Evolutionary conservation across 2,329 filamentous ascomycete genomes (phyloP).

Genomic region (Colletotrichum godetiae): DNA sequence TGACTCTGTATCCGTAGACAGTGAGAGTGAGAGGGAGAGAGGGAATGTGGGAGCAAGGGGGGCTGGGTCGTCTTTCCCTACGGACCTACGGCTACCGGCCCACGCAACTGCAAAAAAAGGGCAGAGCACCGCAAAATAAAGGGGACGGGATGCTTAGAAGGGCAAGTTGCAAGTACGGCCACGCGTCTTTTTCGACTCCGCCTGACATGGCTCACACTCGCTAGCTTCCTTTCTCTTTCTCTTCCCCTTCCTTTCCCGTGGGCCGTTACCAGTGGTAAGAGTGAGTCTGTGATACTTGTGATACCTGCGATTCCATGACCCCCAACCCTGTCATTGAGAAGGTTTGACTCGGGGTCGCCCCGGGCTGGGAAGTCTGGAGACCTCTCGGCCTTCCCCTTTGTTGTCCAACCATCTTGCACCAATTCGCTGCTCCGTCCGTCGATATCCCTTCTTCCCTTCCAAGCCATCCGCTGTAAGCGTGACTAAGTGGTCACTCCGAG

Average conservation of each 20-base stretch:
- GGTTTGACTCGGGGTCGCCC: conserved; percentile 15
- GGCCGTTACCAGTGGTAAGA: neutral
- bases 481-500: conserved; percentile 2
- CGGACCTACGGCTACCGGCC: neutral
- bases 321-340: conserved; percentile 8
- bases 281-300: too few relatives aligned
- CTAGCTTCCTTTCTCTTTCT: neutral
- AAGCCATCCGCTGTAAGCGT: conserved; percentile 8
- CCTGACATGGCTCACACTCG: conserved; percentile 5
- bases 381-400: conserved; percentile 20
- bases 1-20: too few relatives aligned
- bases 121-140: neutral
- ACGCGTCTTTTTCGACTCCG: conserved; percentile 27
- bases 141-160: neutral
- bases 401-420: neutral
- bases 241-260: neutral
- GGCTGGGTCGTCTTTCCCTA: neutral
- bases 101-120: neutral
- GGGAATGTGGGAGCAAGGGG: neutral
- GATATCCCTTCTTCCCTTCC: neutral
- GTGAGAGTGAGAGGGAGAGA: neutral
- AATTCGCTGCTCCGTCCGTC: conserved; percentile 26
- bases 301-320: neutral
- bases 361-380: neutral
- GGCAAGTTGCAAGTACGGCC: conserved; percentile 11